Percentiles rank a stretch among this genome's conserved stretches.
phyloP scores from a whole-genome alignment of 176 grass and related monocot species.

The Musa schizocarpa region DNA sequence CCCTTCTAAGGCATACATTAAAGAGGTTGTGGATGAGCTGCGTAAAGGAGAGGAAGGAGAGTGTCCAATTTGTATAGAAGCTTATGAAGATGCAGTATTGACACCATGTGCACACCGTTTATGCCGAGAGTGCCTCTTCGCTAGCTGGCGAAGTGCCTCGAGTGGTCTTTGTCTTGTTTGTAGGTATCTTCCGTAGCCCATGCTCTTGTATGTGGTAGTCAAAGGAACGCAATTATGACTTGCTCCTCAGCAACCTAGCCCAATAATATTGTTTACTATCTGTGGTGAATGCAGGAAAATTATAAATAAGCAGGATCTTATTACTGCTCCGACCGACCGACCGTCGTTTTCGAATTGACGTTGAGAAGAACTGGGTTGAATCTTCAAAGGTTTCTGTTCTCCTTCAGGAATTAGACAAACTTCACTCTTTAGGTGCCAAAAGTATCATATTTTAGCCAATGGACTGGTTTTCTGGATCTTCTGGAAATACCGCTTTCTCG shows the following conservation, averaged over 20 bases:
- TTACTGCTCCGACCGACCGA: conserved; percentile 83
- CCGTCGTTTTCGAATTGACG: conserved; percentile 72
- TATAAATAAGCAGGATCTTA: conserved; percentile 70
- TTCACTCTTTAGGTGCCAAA: conserved; percentile 53
- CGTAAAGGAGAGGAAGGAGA: conserved; percentile 79
- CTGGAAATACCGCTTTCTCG: conserved; percentile 89
- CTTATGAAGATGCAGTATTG: conserved; percentile 89
- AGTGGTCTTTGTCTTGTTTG: conserved; percentile 88
- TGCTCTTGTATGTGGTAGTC: neutral
- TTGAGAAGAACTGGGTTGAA: conserved; percentile 85
- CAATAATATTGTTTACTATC: neutral
- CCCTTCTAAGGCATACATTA: conserved; percentile 72
- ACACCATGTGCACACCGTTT: conserved; percentile 85
- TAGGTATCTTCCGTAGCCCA: conserved; percentile 32
- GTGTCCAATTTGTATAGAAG: conserved; percentile 96
- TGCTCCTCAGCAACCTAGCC: neutral
- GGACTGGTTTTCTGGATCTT: conserved; percentile 98
- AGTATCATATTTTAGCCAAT: conserved; percentile 94
- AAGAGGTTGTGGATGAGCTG: conserved; percentile 75
- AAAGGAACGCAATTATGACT: neutral
- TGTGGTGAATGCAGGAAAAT: conserved; percentile 36
- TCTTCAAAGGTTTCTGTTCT: conserved; percentile 94
- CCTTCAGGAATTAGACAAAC: conserved; percentile 54
- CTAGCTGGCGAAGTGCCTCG: conserved; percentile 62
- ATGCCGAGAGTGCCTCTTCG: conserved; percentile 82